These are phyloP conservation scores for Avena insularis DNA, from an alignment of 176 grass and related monocot species.

Conservation along the genomic window DNA sequence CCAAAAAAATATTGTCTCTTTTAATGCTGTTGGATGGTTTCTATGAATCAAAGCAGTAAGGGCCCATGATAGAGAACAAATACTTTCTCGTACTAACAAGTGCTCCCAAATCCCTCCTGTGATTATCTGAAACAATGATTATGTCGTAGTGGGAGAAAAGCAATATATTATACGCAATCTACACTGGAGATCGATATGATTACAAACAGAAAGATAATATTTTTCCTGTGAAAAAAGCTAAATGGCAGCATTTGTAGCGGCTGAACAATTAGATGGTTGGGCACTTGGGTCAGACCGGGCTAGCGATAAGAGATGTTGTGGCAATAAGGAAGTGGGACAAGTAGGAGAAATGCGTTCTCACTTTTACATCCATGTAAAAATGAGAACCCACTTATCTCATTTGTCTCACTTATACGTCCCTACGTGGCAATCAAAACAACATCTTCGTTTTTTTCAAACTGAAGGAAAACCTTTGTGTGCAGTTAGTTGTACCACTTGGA, in stretches of 20 bases:
- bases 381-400: too few species aligned
- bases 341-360: too few species aligned
- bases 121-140: constrained; percentile 29
- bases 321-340: too few species aligned
- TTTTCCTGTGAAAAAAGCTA: neutral
- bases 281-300: neutral
- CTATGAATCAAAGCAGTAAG: constrained; percentile 21
- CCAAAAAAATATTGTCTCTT: constrained; percentile 25
- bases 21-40: neutral
- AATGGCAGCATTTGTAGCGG: neutral
- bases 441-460: too few species aligned
- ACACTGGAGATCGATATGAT: constrained; percentile 37
- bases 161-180: constrained; percentile 39
- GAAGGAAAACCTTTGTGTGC: too few species aligned
- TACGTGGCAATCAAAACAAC: neutral
- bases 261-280: neutral
- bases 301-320: neutral
- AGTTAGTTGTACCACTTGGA: too few species aligned
- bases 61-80: neutral
- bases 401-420: too few species aligned
- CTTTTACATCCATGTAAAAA: too few species aligned
- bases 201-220: constrained; percentile 16
- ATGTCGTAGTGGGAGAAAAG: constrained; percentile 14
- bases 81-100: constrained; percentile 25
- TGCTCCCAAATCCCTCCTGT: constrained; percentile 28